Base-by-base conservation (phyloP, 2,329 filamentous ascomycete species). In the Aspergillus brasiliensis region DNA sequence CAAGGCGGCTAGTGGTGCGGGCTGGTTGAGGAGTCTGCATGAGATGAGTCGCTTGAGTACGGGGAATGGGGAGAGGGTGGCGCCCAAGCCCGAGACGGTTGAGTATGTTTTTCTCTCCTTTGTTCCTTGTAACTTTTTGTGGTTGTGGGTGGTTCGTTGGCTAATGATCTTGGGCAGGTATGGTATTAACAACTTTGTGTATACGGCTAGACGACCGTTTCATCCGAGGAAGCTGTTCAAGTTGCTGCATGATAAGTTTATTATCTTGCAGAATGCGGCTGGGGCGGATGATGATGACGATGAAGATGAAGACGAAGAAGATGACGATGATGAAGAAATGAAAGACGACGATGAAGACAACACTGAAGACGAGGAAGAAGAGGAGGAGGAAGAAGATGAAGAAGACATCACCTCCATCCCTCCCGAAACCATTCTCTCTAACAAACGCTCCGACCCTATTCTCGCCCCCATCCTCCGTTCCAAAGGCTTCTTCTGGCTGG, bases 151-250 rank as follows among this genome's bases (percentile, higher is more conserved):
- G 38, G 38, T 17, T 11, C 3, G 5, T 21, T 2, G 21, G 48
- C 46, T 40, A 56, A 62, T 11, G n/a, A n/a, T n/a, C n/a, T n/a
- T 11, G 13, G 46, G 27, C 48, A 82, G 79, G 63, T 91, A 91
- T 68, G 87, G 87, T 7, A 88, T 91, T 10, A 83, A 85, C 37
- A 91, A 86, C 69, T 90, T 90, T 65, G 86, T 91, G 11, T 91
- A 91, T 70, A 79, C 81, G 1, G 83, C 85, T 0, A 79, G 84
- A 7, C 77, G 83, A 0, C 86, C 86, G 15, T 80, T 80, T 55
- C 75, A 79, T 51, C 74, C 78, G 3, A 73, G 75, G 31, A 67
- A 72, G 3, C 64, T 80, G 13, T 80, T 78, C 59, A 67, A 70
- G 23, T 67, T 80, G 13, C 70, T 80, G 2, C 73, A 80, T 47